Percentiles rank a stretch among this genome's conserved stretches.
Conservation (phyloP, 1,139 yeast species). For the Sugiyamaella xylanicola region DNA sequence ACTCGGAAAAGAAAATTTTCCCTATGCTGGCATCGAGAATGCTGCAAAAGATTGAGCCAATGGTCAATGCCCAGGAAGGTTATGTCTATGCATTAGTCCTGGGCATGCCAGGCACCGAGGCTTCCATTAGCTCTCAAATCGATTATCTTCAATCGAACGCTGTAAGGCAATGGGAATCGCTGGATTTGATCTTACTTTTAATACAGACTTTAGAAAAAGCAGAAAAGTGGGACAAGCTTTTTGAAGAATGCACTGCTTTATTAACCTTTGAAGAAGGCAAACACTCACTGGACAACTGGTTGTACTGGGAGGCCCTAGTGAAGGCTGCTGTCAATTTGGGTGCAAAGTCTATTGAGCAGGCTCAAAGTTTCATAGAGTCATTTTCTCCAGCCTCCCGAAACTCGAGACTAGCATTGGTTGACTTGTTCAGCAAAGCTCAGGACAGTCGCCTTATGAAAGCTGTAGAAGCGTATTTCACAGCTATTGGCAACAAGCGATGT, state of each 20-base stretch:
- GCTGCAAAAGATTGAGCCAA: constrained; percentile 51
- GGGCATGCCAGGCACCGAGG: constrained; percentile 36
- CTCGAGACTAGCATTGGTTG: constrained; percentile 56
- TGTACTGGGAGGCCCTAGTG: constrained; percentile 47
- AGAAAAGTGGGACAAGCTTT: constrained; percentile 50
- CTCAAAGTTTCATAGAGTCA: constrained; percentile 36
- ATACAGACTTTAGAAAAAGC: constrained; percentile 49
- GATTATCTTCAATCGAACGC: constrained; percentile 40
- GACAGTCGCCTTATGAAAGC: constrained; percentile 30
- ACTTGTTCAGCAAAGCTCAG: constrained; percentile 42
- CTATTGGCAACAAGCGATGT: constrained; percentile 56
- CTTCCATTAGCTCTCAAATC: constrained; percentile 41
- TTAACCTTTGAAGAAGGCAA: constrained; percentile 26
- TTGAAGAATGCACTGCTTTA: constrained; percentile 36
- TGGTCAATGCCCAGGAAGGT: constrained; percentile 57
- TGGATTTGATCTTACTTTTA: constrained; percentile 59
- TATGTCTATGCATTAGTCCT: constrained; percentile 56
- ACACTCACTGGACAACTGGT: constrained; percentile 39
- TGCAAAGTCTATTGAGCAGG: constrained; percentile 36
- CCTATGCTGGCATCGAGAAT: constrained; percentile 60
- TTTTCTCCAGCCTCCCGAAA: constrained; percentile 52
- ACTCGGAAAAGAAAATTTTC: constrained; percentile 51
- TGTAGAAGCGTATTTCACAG: constrained; percentile 48
- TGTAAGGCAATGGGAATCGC: constrained; percentile 49
- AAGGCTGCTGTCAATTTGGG: constrained; percentile 48